Conservation (phyloP, 164 flowering plant genomes). For the grape (Vitis vinifera) region DNA sequence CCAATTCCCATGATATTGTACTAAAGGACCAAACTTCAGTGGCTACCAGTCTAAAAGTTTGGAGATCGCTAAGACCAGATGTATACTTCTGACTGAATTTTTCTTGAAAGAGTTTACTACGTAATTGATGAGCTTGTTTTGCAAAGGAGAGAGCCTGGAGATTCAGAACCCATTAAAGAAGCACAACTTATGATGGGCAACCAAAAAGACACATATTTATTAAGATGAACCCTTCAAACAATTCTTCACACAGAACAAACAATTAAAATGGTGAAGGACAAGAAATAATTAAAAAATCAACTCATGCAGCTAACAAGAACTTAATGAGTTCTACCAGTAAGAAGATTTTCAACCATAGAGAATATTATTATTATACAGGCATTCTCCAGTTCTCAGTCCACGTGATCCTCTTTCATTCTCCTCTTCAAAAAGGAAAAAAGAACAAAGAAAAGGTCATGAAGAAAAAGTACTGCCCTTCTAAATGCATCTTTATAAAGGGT, state of each 20-base stretch:
- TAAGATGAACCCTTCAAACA: no score
- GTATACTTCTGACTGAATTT: slow-evolving; percentile 40
- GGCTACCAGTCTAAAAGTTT: slow-evolving; percentile 37
- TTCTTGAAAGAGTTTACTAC: slow-evolving; percentile 61
- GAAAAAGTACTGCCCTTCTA: no score
- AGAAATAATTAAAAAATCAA: neutral
- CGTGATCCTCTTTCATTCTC: neutral
- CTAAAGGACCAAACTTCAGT: slow-evolving; percentile 48
- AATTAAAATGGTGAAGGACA: no score
- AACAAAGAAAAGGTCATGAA: neutral
- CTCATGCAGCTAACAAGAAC: no score
- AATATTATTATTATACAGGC: no score
- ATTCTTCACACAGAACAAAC: no score
- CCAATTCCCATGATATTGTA: slow-evolving; percentile 29
- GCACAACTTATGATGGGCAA: neutral
- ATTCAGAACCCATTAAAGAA: neutral
- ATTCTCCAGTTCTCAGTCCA: neutral
- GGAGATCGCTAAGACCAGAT: slow-evolving; percentile 30
- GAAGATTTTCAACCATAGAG: no score
- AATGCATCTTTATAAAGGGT: no score
- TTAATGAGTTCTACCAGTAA: no score
- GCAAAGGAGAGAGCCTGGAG: slow-evolving; percentile 81
- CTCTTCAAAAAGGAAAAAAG: neutral
- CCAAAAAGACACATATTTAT: no score
- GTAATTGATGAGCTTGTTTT: slow-evolving; percentile 67